phyloP scores from a whole-genome alignment of 176 grass and related monocot genomes.

The Hordeum vulgare region MorexV3_pseudomolecules_assembly NC_058520.1:457473622-457474121 shows the following conservation, averaged over 20 bases:
- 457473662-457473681: not conserved
- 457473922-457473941: conserved; percentile 68
- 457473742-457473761: conserved; percentile 98
- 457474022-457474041: not conserved
- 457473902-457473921: conserved; percentile 14
- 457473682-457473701: conserved; percentile 3
- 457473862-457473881: too few species aligned
- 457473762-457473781: conserved; percentile 77
- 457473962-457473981: conserved; percentile 95
- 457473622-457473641: not conserved
- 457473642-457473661: not conserved
- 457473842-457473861: too few species aligned
- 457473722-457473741: conserved; percentile 99
- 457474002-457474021: conserved; percentile 94
- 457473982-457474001: conserved; percentile 97
- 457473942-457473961: conserved; percentile 99
- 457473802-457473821: not conserved
- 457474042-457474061: not conserved
- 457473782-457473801: not conserved
- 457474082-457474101: conserved; percentile 37
- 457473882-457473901: not conserved
- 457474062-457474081: conserved; percentile 18
- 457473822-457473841: too few species aligned
- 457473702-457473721: conserved; percentile 96
- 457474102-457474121: conserved; percentile 85